phyloP scores from a whole-genome alignment of 1,284 basidiomycete species.

The Pholiota adiposa region DNA sequence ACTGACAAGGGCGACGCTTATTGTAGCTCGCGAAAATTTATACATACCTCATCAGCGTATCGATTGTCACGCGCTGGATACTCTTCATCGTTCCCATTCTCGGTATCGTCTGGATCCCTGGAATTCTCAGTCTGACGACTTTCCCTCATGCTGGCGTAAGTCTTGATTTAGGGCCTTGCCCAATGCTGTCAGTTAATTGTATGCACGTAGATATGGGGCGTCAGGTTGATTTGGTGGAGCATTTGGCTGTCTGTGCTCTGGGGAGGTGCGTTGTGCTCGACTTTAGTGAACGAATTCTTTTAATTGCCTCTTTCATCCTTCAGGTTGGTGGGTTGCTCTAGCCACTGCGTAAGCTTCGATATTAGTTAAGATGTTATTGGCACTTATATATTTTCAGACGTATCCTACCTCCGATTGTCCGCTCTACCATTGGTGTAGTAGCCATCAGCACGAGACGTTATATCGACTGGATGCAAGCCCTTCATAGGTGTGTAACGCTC shows the following conservation, averaged over 20 bases:
- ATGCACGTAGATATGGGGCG: slow-evolving; percentile 54
- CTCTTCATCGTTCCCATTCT: slow-evolving; percentile 80
- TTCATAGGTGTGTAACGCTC: slow-evolving; percentile 54
- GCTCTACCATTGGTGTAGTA: slow-evolving; percentile 72
- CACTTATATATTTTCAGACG: slow-evolving; percentile 36
- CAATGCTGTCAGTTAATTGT: background rate
- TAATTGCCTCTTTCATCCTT: slow-evolving; percentile 4
- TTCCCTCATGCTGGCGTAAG: slow-evolving; percentile 58
- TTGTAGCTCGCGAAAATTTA: slow-evolving; percentile 61
- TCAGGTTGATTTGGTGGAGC: slow-evolving; percentile 83
- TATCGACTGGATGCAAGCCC: slow-evolving; percentile 75
- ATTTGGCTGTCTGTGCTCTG: slow-evolving; percentile 84
- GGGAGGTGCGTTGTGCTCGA: slow-evolving; percentile 52
- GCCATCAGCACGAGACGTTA: slow-evolving; percentile 72
- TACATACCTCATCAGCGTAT: slow-evolving; percentile 76
- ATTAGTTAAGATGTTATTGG: background rate
- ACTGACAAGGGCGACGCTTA: background rate
- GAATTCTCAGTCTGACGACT: slow-evolving; percentile 71
- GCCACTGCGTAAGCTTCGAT: slow-evolving; percentile 58
- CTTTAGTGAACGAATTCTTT: background rate
- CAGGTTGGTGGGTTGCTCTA: slow-evolving; percentile 84
- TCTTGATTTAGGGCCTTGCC: slow-evolving; percentile 10
- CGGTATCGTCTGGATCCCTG: slow-evolving; percentile 76
- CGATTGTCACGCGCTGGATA: slow-evolving; percentile 82
- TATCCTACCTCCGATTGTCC: slow-evolving; percentile 59